phyloP scores from a whole-genome alignment of 2,329 filamentous ascomycete genomes.

The Neurospora sp. region DNA sequence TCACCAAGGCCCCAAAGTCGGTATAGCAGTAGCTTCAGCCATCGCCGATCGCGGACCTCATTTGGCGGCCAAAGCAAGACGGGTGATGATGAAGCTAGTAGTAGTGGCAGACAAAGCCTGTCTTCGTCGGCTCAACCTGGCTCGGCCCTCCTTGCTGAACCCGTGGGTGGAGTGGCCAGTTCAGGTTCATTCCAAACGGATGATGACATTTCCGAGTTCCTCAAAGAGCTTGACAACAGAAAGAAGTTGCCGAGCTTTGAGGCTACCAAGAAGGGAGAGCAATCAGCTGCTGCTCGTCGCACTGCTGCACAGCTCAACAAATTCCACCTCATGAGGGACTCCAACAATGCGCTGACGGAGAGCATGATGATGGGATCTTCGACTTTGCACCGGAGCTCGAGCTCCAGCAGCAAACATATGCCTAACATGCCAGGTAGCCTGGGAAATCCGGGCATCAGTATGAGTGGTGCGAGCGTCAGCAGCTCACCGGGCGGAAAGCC shows the following conservation, averaged over 20 bases:
- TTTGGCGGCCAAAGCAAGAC: constrained; percentile 61
- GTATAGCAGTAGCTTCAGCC: constrained; percentile 91
- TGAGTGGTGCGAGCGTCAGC: constrained; percentile 54
- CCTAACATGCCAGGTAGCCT: constrained; percentile 53
- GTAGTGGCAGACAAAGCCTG: constrained; percentile 71
- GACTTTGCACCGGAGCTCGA: constrained; percentile 71
- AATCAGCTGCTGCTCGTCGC: constrained; percentile 59
- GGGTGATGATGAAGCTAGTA: constrained; percentile 62
- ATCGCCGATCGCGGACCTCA: constrained; percentile 69
- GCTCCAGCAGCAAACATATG: constrained; percentile 55
- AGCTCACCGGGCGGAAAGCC: constrained; percentile 79
- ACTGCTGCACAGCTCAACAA: constrained; percentile 73
- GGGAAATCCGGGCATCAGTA: constrained; percentile 55
- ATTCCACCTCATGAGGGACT: constrained; percentile 83
- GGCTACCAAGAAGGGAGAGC: constrained; percentile 54
- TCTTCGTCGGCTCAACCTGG: constrained; percentile 66
- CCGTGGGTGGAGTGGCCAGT: constrained; percentile 50
- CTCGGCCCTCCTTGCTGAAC: constrained; percentile 68
- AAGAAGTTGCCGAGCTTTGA: constrained; percentile 81
- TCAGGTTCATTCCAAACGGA: constrained; percentile 63
- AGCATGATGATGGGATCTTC: constrained; percentile 76
- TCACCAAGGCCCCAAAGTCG: constrained; percentile 77
- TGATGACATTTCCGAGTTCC: constrained; percentile 86
- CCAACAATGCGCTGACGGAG: constrained; percentile 79
- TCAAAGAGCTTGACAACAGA: constrained; percentile 79